Evolutionary conservation across 495 filamentous ascomycete species (phyloP), one percentile per base, ranked within the genome.

Genomic region (Aspergillus funiculosus): DNA sequence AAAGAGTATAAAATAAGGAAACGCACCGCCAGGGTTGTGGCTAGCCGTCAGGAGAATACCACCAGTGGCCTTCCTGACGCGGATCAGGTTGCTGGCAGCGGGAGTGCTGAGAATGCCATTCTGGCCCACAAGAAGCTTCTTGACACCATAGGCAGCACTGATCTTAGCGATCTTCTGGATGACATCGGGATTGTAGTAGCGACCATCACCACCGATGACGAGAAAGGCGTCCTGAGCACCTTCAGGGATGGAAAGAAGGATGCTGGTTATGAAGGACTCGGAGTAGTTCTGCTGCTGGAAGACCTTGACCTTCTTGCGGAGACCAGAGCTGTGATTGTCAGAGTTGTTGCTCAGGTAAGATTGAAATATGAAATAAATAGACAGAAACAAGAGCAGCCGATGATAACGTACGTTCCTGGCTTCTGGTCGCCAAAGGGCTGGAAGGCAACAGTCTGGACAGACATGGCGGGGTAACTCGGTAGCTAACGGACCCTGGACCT

Each of bases 101-200:
- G 92, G 92, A 27, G 92, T 98, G 58, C 87, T 94, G 56, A 98
- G 72, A 62, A 98, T 95, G 64, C 92, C 92, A 71, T 94, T 73
- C 70, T 96, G 91, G 27, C 92, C 92, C 63, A 98, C 83, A 57
- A 97, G 65, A 13, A 98, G 79, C 81, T 97, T 98, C 86, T 95
- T 96, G 58, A 97, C 92, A 45, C 92, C 94, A 62, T 97, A 98
- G 51, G 90, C 92, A 50, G 87, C 86, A 57, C 88, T 82, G 57
- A 98, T 96, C 76, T 96, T 94, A 52, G 92, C 91, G 63, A 97
- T 96, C 67, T 94, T 72, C 70, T 95, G 89, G 54, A 94, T 84
- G 53, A 90, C 90, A 61, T 96, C 92, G 32, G 88, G 81, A 72
- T 98, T 98, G 79, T 86, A 96, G 78, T 82, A 97, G 45, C 92